A percentile compares a stretch with the other conserved stretches of the same genome.
Conservation (phyloP, 2,329 filamentous ascomycete species). For the Penicillium sp. region DNA sequence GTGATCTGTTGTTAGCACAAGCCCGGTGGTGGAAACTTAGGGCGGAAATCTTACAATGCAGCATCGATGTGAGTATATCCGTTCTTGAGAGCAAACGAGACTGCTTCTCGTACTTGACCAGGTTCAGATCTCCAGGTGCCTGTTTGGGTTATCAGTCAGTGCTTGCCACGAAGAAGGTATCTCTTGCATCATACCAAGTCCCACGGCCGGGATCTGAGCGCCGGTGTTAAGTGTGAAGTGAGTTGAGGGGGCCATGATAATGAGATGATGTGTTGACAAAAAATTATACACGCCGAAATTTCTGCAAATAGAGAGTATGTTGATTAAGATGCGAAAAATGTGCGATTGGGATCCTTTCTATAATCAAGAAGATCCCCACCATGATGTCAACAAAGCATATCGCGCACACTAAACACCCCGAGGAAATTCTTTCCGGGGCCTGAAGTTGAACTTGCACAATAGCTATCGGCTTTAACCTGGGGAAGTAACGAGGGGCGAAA, state of each 20-base stretch:
- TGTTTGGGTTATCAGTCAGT: constrained; percentile 1
- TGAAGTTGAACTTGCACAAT: no score
- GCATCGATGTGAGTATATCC: constrained; percentile 44
- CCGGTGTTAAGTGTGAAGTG: constrained; percentile 40
- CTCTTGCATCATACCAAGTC: constrained; percentile 25
- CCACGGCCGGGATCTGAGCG: constrained; percentile 40
- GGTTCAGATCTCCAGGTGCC: constrained; percentile 42
- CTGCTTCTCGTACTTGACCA: constrained; percentile 34
- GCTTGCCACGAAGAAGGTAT: neutral
- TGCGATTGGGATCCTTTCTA: no score
- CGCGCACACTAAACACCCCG: no score
- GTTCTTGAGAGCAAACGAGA: constrained; percentile 36
- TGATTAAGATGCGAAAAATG: no score
- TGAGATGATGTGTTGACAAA: neutral
- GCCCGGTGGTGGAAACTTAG: neutral
- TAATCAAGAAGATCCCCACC: no score
- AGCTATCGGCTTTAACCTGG: no score
- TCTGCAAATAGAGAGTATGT: no score
- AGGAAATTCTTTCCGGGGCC: no score
- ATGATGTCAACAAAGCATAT: no score
- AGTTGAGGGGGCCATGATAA: constrained; percentile 10
- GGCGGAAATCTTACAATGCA: constrained; percentile 29
- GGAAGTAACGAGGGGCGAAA: no score
- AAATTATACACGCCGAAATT: no score
- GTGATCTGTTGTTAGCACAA: neutral